Base-by-base conservation (phyloP, 2,329 filamentous ascomycete species). In the Endoconidiophora laricicola region DNA sequence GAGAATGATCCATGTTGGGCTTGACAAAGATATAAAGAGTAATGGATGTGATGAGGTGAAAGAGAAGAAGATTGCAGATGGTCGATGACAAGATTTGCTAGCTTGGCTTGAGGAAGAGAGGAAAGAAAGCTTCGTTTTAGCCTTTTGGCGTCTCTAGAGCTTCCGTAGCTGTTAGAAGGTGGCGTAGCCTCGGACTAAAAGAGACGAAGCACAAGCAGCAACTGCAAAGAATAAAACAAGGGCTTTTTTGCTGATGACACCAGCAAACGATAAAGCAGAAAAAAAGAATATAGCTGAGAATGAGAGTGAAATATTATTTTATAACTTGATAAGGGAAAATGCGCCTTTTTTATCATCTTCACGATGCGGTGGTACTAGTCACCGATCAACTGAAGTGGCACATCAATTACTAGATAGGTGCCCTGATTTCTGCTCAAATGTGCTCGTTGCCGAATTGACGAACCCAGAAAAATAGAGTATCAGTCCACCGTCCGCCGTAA, bases 1-100 rank as follows among this genome's bases (percentile, higher is more conserved):
- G 48, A 14, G 37, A 48, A 46, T 56, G 33, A 51, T 51, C 51
- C 46, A 55, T 49, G 29, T 3, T 12, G 29, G 29, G 29, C 29
- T 3, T 33, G 29, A 33, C 9, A 12, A 33, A 33, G 6, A 33
- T 33, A 12, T 1, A 33, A 9, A 10, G 12, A 33, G 4, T 3
- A 33, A 29, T 7, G 26, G 26, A 10, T 29, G 29, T 3, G 9
- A 12, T 33, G 29, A 3, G 29, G 3, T 33, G 29, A 33, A 9
- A 12, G 12, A 33, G 12, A 33, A 33, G 9, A 33, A 33, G 29
- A 33, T 9, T 1, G 29, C 12, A 33, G 29, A 33, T 33, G 9
- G 29, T 33, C 29, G 29, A 33, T 9, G 29, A 33, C 5, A 33
- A 12, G 29, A 33, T 33, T 12, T 33, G 9, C 9, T 12, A 12